Percentiles rank a stretch among this genome's conserved stretches.
Evolutionary conservation across 2,329 filamentous ascomycete genomes (phyloP).

Genomic region (Dothistroma pini): DNA sequence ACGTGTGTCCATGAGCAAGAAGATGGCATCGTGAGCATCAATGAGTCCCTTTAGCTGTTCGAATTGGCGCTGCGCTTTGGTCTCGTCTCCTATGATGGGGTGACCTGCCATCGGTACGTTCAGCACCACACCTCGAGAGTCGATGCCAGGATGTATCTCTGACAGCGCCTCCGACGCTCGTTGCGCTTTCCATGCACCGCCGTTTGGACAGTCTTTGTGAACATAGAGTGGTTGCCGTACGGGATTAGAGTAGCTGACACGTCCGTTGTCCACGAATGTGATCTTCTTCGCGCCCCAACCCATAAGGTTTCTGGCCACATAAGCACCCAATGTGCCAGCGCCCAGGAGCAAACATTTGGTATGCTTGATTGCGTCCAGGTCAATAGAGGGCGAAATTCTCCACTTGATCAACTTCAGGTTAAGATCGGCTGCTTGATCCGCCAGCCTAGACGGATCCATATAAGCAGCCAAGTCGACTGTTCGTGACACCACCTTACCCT

Average conservation of each 20-base stretch:
- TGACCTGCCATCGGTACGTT: slow-evolving; percentile 96
- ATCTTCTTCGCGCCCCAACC: slow-evolving; percentile 96
- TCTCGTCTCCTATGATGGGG: slow-evolving; percentile 66
- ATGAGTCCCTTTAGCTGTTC: slow-evolving; percentile 71
- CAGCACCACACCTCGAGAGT: slow-evolving; percentile 73
- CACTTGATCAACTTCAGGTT: slow-evolving; percentile 99
- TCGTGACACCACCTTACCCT: slow-evolving; percentile 72
- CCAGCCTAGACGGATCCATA: slow-evolving; percentile 83
- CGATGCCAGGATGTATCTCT: slow-evolving; percentile 87
- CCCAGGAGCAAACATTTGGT: slow-evolving; percentile 88
- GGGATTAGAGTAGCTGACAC: slow-evolving; percentile 93
- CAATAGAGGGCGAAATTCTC: slow-evolving; percentile 83
- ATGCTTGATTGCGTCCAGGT: slow-evolving; percentile 83
- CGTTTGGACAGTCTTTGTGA: slow-evolving; percentile 82
- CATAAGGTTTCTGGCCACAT: slow-evolving; percentile 86
- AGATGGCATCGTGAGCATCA: slow-evolving; percentile 83
- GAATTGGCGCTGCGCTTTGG: slow-evolving; percentile 68
- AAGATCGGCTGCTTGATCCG: slow-evolving; percentile 90
- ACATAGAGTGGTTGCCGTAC: slow-evolving; percentile 90
- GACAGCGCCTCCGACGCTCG: slow-evolving; percentile 75
- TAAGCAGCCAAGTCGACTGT: slow-evolving; percentile 83
- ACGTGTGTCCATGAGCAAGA: slow-evolving; percentile 97
- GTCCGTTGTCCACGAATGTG: slow-evolving; percentile 91
- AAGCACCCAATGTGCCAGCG: slow-evolving; percentile 88
- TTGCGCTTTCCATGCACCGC: slow-evolving; percentile 77